Conservation (phyloP, 2,329 filamentous ascomycete species). For the Grosmannia huntii region DNA sequence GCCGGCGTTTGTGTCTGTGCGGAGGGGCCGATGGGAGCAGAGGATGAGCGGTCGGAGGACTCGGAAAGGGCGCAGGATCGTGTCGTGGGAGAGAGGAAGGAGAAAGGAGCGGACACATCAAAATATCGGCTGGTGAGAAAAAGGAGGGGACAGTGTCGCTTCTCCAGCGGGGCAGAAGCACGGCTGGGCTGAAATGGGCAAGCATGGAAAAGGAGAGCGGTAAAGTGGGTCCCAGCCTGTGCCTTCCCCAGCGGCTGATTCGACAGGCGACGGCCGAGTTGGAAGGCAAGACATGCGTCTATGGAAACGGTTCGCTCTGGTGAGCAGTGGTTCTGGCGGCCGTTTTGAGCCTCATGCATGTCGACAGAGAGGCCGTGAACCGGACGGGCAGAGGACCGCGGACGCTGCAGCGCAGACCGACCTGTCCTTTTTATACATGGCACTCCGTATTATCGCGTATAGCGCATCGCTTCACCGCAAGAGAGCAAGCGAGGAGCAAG, state of each 20-base stretch:
- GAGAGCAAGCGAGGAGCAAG: background rate
- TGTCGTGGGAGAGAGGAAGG: background rate
- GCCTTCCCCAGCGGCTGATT: background rate
- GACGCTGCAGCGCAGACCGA: background rate
- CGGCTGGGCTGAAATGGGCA: constrained; percentile 1
- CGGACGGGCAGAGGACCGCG: background rate
- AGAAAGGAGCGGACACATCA: background rate
- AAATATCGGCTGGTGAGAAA: constrained; percentile 1
- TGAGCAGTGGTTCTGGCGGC: background rate
- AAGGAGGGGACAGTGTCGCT: constrained; percentile 7
- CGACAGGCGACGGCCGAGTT: background rate
- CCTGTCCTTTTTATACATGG: background rate
- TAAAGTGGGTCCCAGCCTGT: background rate
- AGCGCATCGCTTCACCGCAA: background rate
- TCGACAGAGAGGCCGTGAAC: background rate
- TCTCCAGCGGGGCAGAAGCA: constrained; percentile 3
- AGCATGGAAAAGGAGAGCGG: background rate
- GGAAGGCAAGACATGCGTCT: background rate
- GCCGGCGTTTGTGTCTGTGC: background rate
- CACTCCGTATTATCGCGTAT: background rate
- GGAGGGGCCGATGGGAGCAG: background rate
- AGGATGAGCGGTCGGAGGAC: background rate
- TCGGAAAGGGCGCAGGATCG: background rate
- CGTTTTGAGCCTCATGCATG: background rate
- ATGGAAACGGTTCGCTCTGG: background rate